These are phyloP conservation scores for Agrocybe pediades DNA, from an alignment of 768 basidiomycete species.

Conservation along the genomic window DNA sequence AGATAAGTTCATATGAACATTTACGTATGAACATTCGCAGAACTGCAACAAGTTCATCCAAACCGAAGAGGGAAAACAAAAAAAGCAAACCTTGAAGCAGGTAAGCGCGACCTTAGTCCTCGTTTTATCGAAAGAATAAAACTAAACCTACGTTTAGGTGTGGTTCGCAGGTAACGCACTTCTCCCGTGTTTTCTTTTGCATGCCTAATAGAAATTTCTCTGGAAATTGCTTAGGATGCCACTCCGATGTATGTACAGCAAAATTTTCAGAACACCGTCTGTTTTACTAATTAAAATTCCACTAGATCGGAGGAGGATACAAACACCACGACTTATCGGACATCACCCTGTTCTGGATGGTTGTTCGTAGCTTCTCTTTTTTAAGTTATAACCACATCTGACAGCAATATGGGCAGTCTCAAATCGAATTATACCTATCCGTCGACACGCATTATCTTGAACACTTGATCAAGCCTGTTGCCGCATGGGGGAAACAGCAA, in stretches of 20 bases:
- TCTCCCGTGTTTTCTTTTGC: neutral
- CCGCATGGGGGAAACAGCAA: slow-evolving; percentile 54
- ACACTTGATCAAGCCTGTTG: slow-evolving; percentile 50
- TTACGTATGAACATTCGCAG: slow-evolving; percentile 34
- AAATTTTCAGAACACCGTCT: neutral
- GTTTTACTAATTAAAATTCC: neutral
- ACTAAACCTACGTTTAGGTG: slow-evolving; percentile 37
- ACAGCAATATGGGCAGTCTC: too few species aligned
- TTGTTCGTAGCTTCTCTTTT: slow-evolving; percentile 41
- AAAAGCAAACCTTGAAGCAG: slow-evolving; percentile 65
- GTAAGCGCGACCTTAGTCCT: slow-evolving; percentile 28
- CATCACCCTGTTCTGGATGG: slow-evolving; percentile 65
- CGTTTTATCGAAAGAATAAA: neutral
- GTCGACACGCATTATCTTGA: slow-evolving; percentile 56
- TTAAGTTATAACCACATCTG: too few species aligned
- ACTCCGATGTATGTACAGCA: slow-evolving; percentile 40
- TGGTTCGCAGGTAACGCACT: slow-evolving; percentile 67
- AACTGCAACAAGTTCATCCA: slow-evolving; percentile 66
- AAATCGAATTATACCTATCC: slow-evolving; percentile 55
- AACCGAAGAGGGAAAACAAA: slow-evolving; percentile 48
- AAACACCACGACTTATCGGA: slow-evolving; percentile 68
- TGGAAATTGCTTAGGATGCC: slow-evolving; percentile 27
- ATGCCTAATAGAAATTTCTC: neutral
- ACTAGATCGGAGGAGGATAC: slow-evolving; percentile 72
- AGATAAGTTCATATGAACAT: neutral